Evolutionary conservation across 805 yeast genomes (phyloP), one percentile per base, ranked within the genome.

Genomic region (Lachancea mirantina): DNA sequence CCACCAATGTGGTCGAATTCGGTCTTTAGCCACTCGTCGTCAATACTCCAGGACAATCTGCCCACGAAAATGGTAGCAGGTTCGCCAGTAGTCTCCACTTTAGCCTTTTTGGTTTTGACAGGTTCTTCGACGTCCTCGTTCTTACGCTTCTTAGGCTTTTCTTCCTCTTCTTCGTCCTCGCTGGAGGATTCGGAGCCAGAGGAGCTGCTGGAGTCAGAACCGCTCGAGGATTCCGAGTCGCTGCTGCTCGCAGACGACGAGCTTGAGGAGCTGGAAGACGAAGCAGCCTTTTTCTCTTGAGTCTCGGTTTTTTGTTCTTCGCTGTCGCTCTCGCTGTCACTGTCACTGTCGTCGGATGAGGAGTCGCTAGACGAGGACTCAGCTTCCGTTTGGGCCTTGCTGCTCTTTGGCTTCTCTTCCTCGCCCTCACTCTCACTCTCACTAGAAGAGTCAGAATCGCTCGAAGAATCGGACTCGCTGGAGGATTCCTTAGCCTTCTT

Each of bases 1-100:
- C 94, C 95, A 32, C 89, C 95, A 34, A 64, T 52, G 42, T 71
- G 74, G 60, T 79, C 87, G 61, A 92, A 92, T 67, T 84, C 96
- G 41, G 78, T 68, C 64, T 71, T 70, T 61, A 92, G 76, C 95
- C 95, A 84, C 40, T 79, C 94, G 59, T 88, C 96, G 56, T 92
- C 98, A 54, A 92, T 74, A 63, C 78, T 82, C 97, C 97, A 92
- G 14, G 97, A 87, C 55, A 92, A 75, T 69, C 97, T 80, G 54
- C 98, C 98, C 45, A 88, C 97, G 54, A 92, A 92, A 46, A 92
- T 62, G 40, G 97, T 89, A 39, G 89, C 83, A 50, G 87, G 80
- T 64, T 80, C 94, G 46, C 63, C 68, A 15, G 53, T 27, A 23
- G 36, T 18, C 32, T 61, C 62, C 33, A 57, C 50, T 45, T 67